Base-by-base conservation (phyloP, 2,329 filamentous ascomycete species). In the Ceratocystis ficicola region DNA sequence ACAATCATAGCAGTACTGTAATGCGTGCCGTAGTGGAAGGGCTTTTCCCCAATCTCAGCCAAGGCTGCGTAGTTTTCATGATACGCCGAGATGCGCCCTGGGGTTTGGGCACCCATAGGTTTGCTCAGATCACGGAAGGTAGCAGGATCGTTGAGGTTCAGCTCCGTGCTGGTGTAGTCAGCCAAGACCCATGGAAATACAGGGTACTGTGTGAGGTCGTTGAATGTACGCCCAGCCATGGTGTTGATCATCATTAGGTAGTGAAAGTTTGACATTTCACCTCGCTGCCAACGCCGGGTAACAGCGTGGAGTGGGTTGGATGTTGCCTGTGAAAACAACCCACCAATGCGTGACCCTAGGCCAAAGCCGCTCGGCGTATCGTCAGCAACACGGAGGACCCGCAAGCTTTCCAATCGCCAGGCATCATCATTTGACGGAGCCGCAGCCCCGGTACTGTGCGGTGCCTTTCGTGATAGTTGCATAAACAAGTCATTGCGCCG, bases 1-100 rank as follows among this genome's bases (percentile, higher is more conserved):
- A 99, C 94, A 67, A 96, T 96, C 94, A 97, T 99, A 6, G 94
- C 94, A 1, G 94, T 97, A 1, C 94, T 97, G 74, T 99, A 99
- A 74, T 99, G 95, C 0, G 95, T 99, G 20, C 94, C 94, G 70
- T 97, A 99, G 73, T 99, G 94, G 73, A 96, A 99, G 0, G 94
- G 89, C 0, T 89, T 87, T 59, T 96, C 92, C 6, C 87, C 90
- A 80, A 99, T 95, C 73, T 97, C 94, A 0, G 87, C 87, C 73
- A 99, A 87, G 17, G 90, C 89, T 70, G 86, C 85, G 74, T 96
- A 97, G 36, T 91, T 85, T 71, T 95, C 89, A 63, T 85, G 82
- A 71, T 94, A 95, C 5, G 91, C 89, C 0, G 83, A 79, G 69
- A 95, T 88, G 69, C 93, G 83, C 65, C 84, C 81, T 0, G 81